Base-by-base conservation (phyloP, 345 rosid species). In the Toxicodendron radicans region DNA sequence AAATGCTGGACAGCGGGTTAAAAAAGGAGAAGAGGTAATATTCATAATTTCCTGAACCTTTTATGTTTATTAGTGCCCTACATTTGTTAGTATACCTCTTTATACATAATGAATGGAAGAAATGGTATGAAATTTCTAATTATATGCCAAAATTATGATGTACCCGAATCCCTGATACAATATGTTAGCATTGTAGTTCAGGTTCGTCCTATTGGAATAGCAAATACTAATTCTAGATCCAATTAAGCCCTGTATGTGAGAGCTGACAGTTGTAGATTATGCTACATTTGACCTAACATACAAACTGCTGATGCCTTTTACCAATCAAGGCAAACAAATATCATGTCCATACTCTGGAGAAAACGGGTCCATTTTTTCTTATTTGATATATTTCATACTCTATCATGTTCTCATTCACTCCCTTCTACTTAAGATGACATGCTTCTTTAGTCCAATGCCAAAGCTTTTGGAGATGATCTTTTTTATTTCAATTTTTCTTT, bases 1-100 rank as follows among this genome's bases (percentile, higher is more conserved):
- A 80, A 92, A 92, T 80, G 97, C 97, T 61, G 97, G 97, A 52
- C 97, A 90, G 72, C 73, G 71, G 32, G 87, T 95, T 65, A 87
- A 72, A 76, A 91, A 86, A 78, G 97, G 97, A 63, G 97, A 95
- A 73, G 92, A 91, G 97, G 99, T 92, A 86, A 53, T 70, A 18
- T 49, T 59, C 17, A 10, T 64, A 43, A 41, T 75, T 69, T 12
- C 51, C 57, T 68, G 32, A 27, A 75, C 41, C 64, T 61, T 43
- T 73, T 60, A 35, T 21, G 33, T 73, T 75, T 66, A 64, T 58
- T 24, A 21, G 68, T 64, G 32, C 78, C 73, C 11, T 46, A 59
- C 57, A 68, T 60, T 48, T 38, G 18, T 24, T 48, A 64, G 52
- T 43, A 53, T 56, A 53, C 16, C 24, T 74, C 54, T 20, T n/a